These are phyloP conservation scores for Ceratocystis cacaofunesta DNA, from an alignment of 2,329 filamentous ascomycete species.

Conservation along the genomic window DNA sequence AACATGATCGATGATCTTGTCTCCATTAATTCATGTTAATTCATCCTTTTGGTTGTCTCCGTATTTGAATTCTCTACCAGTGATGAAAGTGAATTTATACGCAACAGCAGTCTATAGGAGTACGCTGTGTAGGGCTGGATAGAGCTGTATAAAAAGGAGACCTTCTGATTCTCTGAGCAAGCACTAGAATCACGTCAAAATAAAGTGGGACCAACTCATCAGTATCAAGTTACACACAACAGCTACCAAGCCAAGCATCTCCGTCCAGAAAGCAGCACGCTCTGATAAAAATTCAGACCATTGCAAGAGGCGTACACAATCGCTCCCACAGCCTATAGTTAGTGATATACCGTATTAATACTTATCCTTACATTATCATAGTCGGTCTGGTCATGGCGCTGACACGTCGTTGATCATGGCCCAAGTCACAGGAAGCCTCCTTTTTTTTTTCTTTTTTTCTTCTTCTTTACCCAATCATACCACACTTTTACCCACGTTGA, in stretches of 20 bases:
- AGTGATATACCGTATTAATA: constrained; percentile 3
- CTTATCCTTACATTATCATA: not conserved
- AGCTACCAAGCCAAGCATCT: not conserved
- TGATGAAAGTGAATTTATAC: too few species aligned
- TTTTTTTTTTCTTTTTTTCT: not conserved
- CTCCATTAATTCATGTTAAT: not conserved
- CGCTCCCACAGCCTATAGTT: not conserved
- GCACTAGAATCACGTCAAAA: not conserved
- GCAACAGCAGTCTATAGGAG: too few species aligned
- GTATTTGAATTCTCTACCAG: too few species aligned
- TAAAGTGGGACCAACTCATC: not conserved
- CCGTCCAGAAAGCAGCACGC: not conserved
- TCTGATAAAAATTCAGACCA: not conserved
- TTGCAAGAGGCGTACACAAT: not conserved
- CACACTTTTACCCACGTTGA: not conserved
- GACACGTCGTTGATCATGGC: not conserved
- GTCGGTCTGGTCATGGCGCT: not conserved
- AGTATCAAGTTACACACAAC: not conserved
- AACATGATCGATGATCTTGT: not conserved
- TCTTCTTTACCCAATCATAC: not conserved
- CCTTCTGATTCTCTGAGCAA: too few species aligned
- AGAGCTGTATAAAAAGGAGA: too few species aligned
- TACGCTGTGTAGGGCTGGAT: too few species aligned
- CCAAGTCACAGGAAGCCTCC: not conserved
- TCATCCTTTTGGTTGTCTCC: not conserved